Percentiles rank a stretch among this genome's conserved stretches.
Evolutionary conservation across 2,329 filamentous ascomycete genomes (phyloP).

Genomic region (Aspergillus hiratsukae): DNA sequence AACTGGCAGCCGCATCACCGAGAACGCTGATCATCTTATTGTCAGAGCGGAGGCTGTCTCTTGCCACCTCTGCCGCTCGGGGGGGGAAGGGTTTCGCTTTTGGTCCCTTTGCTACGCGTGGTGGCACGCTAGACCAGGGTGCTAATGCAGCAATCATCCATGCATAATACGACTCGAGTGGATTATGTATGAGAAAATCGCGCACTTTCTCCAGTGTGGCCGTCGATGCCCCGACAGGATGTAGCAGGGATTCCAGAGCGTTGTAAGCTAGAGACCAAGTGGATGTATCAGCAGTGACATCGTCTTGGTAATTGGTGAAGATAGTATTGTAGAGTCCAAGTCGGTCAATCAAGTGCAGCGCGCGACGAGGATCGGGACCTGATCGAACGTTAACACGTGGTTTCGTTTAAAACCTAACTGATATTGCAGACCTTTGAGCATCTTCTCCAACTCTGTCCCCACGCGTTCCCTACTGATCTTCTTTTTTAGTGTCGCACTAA

Average conservation of each 20-base stretch:
- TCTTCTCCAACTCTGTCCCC: slow-evolving; percentile 84
- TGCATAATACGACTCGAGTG: slow-evolving; percentile 64
- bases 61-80: slow-evolving; percentile 59
- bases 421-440: slow-evolving; percentile 62
- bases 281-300: slow-evolving; percentile 52
- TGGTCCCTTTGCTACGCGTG: slow-evolving; percentile 32
- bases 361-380: slow-evolving; percentile 37
- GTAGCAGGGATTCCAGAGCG: slow-evolving; percentile 52
- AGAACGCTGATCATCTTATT: slow-evolving; percentile 71
- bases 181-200: slow-evolving; percentile 55
- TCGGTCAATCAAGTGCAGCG: slow-evolving; percentile 37
- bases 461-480: slow-evolving; percentile 94
- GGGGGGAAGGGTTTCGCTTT: slow-evolving; percentile 54
- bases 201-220: slow-evolving; percentile 29
- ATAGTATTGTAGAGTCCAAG: slow-evolving; percentile 38
- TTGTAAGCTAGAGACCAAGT: slow-evolving; percentile 63
- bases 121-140: slow-evolving; percentile 61
- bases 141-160: slow-evolving; percentile 73
- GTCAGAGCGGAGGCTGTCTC: slow-evolving; percentile 73
- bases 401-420: neutral
- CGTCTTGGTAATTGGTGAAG: slow-evolving; percentile 42
- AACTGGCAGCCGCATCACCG: slow-evolving; percentile 59
- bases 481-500: slow-evolving; percentile 69
- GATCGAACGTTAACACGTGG: neutral
- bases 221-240: slow-evolving; percentile 38